Conservation (phyloP, 1,284 basidiomycete genomes). For the Singerocomus inundabilis region DNA sequence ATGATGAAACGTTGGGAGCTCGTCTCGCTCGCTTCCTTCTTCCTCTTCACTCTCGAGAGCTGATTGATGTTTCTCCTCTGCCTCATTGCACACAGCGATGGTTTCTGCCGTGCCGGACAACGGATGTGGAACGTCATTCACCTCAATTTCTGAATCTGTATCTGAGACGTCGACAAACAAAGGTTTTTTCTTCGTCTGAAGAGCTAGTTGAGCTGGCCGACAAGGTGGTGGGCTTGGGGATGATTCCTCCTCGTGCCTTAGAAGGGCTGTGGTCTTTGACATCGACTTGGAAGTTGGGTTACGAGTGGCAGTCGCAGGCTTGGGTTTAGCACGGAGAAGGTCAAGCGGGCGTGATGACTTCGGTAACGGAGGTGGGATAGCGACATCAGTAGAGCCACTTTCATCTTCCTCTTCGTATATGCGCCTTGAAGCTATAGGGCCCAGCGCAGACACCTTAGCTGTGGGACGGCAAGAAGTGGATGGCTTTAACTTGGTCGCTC, state of each 20-base stretch:
- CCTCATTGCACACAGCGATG: background rate
- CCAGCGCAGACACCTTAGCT: background rate
- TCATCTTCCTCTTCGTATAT: conserved; percentile 12
- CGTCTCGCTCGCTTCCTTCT: conserved; percentile 12
- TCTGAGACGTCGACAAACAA: conserved; percentile 30
- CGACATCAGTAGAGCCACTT: conserved; percentile 9
- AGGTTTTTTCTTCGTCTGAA: conserved; percentile 13
- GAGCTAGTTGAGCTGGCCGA: background rate
- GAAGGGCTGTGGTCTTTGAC: background rate
- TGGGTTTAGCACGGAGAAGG: conserved; percentile 25
- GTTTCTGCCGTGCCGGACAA: background rate
- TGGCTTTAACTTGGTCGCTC: conserved; percentile 8
- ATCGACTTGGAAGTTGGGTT: background rate
- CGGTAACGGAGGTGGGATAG: conserved; percentile 7
- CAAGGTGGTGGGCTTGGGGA: conserved; percentile 4
- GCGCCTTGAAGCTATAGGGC: background rate
- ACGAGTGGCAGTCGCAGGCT: background rate
- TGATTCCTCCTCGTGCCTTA: conserved; percentile 14
- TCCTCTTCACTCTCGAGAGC: conserved; percentile 16
- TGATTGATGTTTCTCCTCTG: background rate
- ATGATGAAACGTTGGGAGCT: conserved; percentile 23
- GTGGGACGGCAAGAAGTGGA: background rate
- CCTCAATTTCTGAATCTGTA: conserved; percentile 23
- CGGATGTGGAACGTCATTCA: conserved; percentile 13
- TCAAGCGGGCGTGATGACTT: conserved; percentile 28